Evolutionary conservation across 805 yeast species (phyloP), one percentile per base, ranked within the genome.

Genomic region (Cyberlindnera lachancei): DNA sequence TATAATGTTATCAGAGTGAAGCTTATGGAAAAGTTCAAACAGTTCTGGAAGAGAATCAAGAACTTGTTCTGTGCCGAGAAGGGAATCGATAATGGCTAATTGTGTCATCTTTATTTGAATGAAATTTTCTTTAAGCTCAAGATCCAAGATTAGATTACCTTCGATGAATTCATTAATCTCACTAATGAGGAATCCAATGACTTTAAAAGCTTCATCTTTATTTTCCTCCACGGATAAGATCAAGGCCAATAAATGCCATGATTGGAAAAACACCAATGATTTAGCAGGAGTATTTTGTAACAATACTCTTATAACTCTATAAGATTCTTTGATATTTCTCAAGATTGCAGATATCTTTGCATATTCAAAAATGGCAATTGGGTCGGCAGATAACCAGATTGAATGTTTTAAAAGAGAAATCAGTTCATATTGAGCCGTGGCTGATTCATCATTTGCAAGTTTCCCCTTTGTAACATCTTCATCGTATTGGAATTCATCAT

Each of bases 71-170:
- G 67, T 56, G 6, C 86, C 90, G 35, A 70, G 64, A 4, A 71
- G 59, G 6, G 73, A 65, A 46, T 81, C 87, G 32, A 75, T 58
- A n/a, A 85, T 60, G 2, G 84, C 75, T 23, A 86, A 58, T 45
- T 80, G 84, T 0, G 95, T 79, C 56, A 82, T 64, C 45, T 82
- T 82, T 51, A 86, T 64, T 50, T 84, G 83, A 32, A 78, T 50
- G 35, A 76, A 67, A 36, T 68, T 29, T 30, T 20, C 44, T 17
- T 43, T 42, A 23, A 36, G 34, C 3, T 35, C 9, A 7, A 39
- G 6, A 6, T 42, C 29, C n/a, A n/a, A n/a, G 7, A 16, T 18
- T 5, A 35, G 43, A 16, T 30, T 41, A 19, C 44, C 27, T 10
- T 30, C 32, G 7, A 43, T 15, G 15, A 37, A 43, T 13, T 56